Base-by-base conservation (phyloP, 2,329 filamentous ascomycete species). In the Pyrenophora graminea region DNA sequence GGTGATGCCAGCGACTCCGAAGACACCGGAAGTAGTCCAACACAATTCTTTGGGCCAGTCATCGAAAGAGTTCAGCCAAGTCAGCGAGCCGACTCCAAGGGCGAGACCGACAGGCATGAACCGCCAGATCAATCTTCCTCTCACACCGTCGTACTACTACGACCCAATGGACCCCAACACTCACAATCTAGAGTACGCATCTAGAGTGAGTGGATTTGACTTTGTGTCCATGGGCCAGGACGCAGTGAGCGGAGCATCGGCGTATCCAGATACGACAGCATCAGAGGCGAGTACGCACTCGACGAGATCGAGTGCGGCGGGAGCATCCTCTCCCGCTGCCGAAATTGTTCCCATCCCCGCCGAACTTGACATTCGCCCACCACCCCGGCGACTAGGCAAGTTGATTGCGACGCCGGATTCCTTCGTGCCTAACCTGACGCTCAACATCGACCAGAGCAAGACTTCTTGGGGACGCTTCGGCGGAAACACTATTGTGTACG, bases 391-490 rank as follows among this genome's bases (percentile, higher is more conserved):
- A 12, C 79, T 91, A 2, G 91, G 88, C 6, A 82, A 84, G 47
- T 75, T 96, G 12, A 82, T 83, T 12, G 86, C 87, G 0, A 80
- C 86, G 0, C 64, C 80, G 0, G 84, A 84, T 12, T 96, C 91
- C 0, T 80, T 84, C 52, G 77, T 89, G 6, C 75, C 80, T 1
- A 80, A 90, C 19, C 82, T 81, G 0, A 78, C 95, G 27, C 55
- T 74, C 17, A 80, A 81, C 30, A 77, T 97, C 12, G 84, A 84
- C 9, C 81, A 84, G 34, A 84, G 85, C 3, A 74, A 90, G 59
- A 85, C 87, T 0, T 88, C 86, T 0, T 97, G 91, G 85, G 93
- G 93, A 25, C 85, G 93, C 21, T 83, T 83, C 0, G 77, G 74
- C 1, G 78, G 81, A 17, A 92, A 91, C 62, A 93, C 88, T 0